Evolutionary conservation across 164 flowering plant genomes (phyloP).

Genomic region (Vitis cinerea): DNA sequence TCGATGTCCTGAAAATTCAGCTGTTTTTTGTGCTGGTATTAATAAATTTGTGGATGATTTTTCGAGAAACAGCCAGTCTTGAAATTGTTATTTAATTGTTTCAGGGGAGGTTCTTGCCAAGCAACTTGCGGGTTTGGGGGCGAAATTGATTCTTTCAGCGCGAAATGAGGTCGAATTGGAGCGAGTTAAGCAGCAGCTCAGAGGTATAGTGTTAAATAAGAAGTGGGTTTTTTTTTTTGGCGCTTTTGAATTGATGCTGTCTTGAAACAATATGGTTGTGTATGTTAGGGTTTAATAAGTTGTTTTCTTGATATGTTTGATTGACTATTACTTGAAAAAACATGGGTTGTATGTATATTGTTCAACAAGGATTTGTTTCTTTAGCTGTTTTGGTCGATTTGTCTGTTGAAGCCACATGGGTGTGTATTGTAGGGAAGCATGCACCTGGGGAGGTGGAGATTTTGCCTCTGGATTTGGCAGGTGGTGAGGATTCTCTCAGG

Average conservation of each 20-base stretch:
- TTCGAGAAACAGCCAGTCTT: neutral
- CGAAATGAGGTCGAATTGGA: constrained; percentile 79
- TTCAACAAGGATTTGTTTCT: too few relatives aligned
- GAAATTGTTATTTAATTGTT: neutral
- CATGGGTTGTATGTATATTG: too few relatives aligned
- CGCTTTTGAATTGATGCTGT: neutral
- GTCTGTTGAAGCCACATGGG: too few relatives aligned
- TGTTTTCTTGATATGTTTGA: neutral
- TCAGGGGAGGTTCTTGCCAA: constrained; percentile 88
- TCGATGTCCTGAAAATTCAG: neutral
- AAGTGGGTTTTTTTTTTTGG: neutral
- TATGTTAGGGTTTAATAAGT: too few relatives aligned
- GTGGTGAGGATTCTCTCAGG: constrained; percentile 68
- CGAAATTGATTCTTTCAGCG: constrained; percentile 88
- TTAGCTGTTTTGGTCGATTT: too few relatives aligned
- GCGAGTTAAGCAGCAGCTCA: constrained; percentile 68
- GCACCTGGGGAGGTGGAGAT: constrained; percentile 75
- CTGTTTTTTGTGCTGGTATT: too few relatives aligned
- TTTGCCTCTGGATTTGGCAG: constrained; percentile 80
- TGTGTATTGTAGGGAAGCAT: constrained; percentile 59
- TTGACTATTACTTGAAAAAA: too few relatives aligned
- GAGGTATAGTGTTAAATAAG: constrained; percentile 38
- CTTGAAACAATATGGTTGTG: too few relatives aligned
- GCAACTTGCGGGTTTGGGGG: constrained; percentile 79
- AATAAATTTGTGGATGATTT: neutral